Evolutionary conservation across 2,329 filamentous ascomycete genomes (phyloP), one percentile per base, ranked within the genome.

Genomic region (Rhexocercosporidium sp.): DNA sequence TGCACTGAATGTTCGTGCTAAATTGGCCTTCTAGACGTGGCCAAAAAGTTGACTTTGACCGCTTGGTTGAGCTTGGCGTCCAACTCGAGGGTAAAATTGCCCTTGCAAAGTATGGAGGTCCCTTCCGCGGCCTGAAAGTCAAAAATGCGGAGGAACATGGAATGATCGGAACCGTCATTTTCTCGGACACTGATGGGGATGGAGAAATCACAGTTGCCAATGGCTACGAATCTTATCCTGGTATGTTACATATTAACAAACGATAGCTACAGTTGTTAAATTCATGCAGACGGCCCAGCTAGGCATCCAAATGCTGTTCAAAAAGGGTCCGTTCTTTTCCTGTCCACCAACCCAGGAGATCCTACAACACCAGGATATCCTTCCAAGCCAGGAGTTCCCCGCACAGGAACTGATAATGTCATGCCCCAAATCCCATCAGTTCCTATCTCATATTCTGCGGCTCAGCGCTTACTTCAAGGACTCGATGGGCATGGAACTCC

Each of bases 321-420:
- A 80, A 85, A 94, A 70, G 94, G 94, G 67, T 96, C 92, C 75
- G 88, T 90, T 5, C 88, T 94, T 78, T 96, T 92, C 74, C 79
- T 96, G 64, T 92, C 90, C 82, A 83, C 82, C 71, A 82, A 79
- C 62, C 85, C 82, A 67, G 90, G 90, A 66, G 85, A 97, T 75
- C 94, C 94, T 49, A 96, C 94, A 0, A 97, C 94, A 0, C 93
- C 93, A 9, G 94, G 94, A 14, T 97, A 96, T 76, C 91, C 94
- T 7, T 51, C 29, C 3, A 53, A 53, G 20, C n/a, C 27, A 3
- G 96, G 93, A 0, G 93, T 94, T 77, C 94, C 93, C 1, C 31
- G 66, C 3, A 60, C 49, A 8, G 94, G 90, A 14, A 90, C 84
- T 18, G 91, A 92, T 37, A 89, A 94, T 25, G 86, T 86, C 8